Conservation (phyloP, 2,329 filamentous ascomycete genomes). For the Clonostachys chloroleuca region DNA sequence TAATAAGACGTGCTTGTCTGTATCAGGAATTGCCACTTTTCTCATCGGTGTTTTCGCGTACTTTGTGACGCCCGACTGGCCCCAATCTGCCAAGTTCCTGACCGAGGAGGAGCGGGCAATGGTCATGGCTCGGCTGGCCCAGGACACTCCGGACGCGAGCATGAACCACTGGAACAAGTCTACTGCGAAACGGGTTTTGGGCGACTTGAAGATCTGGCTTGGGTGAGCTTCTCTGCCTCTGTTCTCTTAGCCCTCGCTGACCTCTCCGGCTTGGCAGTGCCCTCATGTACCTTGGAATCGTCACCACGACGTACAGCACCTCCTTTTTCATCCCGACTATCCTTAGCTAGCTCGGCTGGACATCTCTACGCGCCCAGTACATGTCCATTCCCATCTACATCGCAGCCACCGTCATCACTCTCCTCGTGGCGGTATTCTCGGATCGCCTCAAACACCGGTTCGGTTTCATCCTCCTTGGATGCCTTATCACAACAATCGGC, state of each 20-base stretch:
- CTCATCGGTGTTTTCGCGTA: conserved; percentile 18
- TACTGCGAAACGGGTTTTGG: conserved; percentile 35
- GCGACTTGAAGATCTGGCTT: conserved; percentile 34
- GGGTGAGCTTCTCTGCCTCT: not conserved
- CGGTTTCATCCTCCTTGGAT: conserved; percentile 46
- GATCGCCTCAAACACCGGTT: conserved; percentile 47
- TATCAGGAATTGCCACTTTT: conserved; percentile 17
- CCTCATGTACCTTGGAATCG: conserved; percentile 26
- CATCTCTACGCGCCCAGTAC: conserved; percentile 23
- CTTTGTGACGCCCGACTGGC: conserved; percentile 36
- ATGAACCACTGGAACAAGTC: conserved; percentile 41
- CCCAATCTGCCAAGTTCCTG: conserved; percentile 22
- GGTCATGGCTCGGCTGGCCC: conserved; percentile 15
- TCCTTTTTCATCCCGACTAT: conserved; percentile 32
- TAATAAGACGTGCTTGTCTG: no score
- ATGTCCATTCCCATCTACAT: conserved; percentile 29
- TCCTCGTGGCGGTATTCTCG: conserved; percentile 33
- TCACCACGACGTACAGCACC: conserved; percentile 38
- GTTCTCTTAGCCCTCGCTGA: conserved; percentile 7
- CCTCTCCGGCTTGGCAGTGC: conserved; percentile 1
- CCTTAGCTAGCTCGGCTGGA: conserved; percentile 26
- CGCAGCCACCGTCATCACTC: conserved; percentile 20
- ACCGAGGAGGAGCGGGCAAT: conserved; percentile 30
- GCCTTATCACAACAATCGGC: conserved; percentile 43
- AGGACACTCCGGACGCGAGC: conserved; percentile 28